A percentile compares a stretch with the other conserved stretches of the same genome.
Conservation (phyloP, 129 eudicot genomes). For the Ambrosia artemisiifolia region DNA sequence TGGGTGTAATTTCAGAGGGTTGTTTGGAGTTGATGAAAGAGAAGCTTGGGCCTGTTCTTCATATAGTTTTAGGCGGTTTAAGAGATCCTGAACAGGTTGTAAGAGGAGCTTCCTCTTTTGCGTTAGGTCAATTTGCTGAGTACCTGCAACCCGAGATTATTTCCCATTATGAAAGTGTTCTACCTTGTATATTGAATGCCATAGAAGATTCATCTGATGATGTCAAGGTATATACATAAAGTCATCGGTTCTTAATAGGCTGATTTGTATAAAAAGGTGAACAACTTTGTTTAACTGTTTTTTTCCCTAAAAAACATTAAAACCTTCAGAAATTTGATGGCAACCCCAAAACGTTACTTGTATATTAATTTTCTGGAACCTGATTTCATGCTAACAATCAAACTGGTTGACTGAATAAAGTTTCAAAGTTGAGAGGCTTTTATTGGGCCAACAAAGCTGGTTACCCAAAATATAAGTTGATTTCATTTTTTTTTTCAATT, state of each 20-base stretch:
- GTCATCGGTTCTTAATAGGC: not conserved
- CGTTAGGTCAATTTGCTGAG: slow-evolving; percentile 95
- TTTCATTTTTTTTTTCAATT: not conserved
- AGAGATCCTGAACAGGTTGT: slow-evolving; percentile 97
- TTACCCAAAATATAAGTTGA: not conserved
- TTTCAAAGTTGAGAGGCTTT: not conserved
- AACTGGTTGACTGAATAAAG: not conserved
- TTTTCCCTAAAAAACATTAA: not conserved
- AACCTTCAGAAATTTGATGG: not conserved
- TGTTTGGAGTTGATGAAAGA: slow-evolving; percentile 79
- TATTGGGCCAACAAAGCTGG: not conserved
- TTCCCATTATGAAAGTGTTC: slow-evolving; percentile 83
- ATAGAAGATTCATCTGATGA: slow-evolving; percentile 88
- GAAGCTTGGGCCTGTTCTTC: slow-evolving; percentile 73
- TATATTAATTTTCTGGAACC: not conserved
- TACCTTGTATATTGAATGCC: slow-evolving; percentile 83
- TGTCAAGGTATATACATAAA: slow-evolving; percentile 58
- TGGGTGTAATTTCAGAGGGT: slow-evolving; percentile 91
- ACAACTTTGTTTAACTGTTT: not conserved
- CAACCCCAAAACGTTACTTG: not conserved
- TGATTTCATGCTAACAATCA: not conserved
- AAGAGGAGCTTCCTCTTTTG: slow-evolving; percentile 95
- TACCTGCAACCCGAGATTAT: slow-evolving; percentile 93
- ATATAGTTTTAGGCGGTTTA: slow-evolving; percentile 80
- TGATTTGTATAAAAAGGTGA: not conserved